A percentile compares a stretch with the other conserved stretches of the same genome.
These are phyloP conservation scores for Grifola frondosa DNA, from an alignment of 1,284 basidiomycete species.

Conservation along the genomic window DNA sequence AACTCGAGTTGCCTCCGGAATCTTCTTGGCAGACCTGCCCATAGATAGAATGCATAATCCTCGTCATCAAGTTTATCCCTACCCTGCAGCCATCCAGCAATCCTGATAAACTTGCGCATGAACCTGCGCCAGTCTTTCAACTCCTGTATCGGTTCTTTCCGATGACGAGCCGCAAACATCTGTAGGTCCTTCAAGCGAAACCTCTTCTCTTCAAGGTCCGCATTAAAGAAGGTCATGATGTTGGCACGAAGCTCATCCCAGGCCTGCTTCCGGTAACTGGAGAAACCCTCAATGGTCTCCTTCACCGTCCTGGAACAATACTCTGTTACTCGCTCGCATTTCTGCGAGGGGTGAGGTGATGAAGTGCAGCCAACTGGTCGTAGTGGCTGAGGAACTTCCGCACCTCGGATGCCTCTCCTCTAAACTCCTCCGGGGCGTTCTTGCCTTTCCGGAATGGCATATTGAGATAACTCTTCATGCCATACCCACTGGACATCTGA, in stretches of 20 bases:
- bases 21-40: neutral
- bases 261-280: slow-evolving; percentile 57
- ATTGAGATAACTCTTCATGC: no score
- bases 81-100: slow-evolving; percentile 2
- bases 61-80: neutral
- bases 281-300: slow-evolving; percentile 62
- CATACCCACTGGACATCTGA: no score
- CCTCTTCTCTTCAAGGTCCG: slow-evolving; percentile 2
- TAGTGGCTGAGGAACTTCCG: slow-evolving; percentile 1
- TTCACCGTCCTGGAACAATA: slow-evolving; percentile 1
- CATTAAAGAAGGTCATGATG: slow-evolving; percentile 4
- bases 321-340: slow-evolving; percentile 3
- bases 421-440: slow-evolving; percentile 3
- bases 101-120: slow-evolving; percentile 1
- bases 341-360: slow-evolving; percentile 2
- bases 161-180: neutral
- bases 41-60: neutral
- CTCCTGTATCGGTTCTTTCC: neutral
- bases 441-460: no score
- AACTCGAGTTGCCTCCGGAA: neutral
- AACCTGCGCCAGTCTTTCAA: neutral
- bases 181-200: slow-evolving; percentile 1
- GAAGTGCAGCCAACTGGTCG: slow-evolving; percentile 2
- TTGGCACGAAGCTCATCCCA: slow-evolving; percentile 1
- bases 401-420: slow-evolving; percentile 1